phyloP scores from a whole-genome alignment of 148 eudicot genomes.

The Amaranthus cruentus region DNA sequence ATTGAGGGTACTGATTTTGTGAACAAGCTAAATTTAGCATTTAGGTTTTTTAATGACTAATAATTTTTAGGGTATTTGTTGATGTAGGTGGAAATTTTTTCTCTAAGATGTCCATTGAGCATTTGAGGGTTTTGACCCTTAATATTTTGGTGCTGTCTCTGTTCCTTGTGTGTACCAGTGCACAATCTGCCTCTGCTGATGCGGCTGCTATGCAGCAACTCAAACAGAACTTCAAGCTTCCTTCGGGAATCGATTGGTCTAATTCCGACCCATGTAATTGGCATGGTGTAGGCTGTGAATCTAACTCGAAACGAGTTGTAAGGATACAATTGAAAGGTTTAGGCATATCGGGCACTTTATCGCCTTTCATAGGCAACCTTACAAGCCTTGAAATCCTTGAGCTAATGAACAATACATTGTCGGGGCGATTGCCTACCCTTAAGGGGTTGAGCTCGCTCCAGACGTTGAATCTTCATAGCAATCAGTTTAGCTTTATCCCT shows the following conservation, averaged over 20 bases:
- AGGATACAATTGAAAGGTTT: slow-evolving; percentile 53
- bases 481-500: slow-evolving; percentile 48
- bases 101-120: slow-evolving; percentile 23
- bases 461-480: slow-evolving; percentile 35
- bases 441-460: slow-evolving; percentile 49
- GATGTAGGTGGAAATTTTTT: slow-evolving; percentile 17
- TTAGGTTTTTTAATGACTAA: neutral
- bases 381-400: slow-evolving; percentile 51
- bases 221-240: slow-evolving; percentile 36
- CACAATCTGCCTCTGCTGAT: slow-evolving; percentile 39
- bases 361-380: slow-evolving; percentile 39
- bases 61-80: slow-evolving; percentile 4
- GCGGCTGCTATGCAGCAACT: slow-evolving; percentile 53
- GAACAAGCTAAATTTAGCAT: neutral
- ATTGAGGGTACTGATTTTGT: neutral
- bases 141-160: slow-evolving; percentile 17
- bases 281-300: slow-evolving; percentile 41
- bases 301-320: slow-evolving; percentile 33
- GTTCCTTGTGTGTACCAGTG: slow-evolving; percentile 6
- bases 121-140: slow-evolving; percentile 17
- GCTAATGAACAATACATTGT: slow-evolving; percentile 39
- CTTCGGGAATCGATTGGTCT: slow-evolving; percentile 49
- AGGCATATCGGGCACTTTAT: slow-evolving; percentile 44
- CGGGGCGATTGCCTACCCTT: slow-evolving; percentile 62
- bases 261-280: slow-evolving; percentile 55